phyloP scores from a whole-genome alignment of 2,329 filamentous ascomycete genomes.

The Xylariomycetidae sp. region DNA sequence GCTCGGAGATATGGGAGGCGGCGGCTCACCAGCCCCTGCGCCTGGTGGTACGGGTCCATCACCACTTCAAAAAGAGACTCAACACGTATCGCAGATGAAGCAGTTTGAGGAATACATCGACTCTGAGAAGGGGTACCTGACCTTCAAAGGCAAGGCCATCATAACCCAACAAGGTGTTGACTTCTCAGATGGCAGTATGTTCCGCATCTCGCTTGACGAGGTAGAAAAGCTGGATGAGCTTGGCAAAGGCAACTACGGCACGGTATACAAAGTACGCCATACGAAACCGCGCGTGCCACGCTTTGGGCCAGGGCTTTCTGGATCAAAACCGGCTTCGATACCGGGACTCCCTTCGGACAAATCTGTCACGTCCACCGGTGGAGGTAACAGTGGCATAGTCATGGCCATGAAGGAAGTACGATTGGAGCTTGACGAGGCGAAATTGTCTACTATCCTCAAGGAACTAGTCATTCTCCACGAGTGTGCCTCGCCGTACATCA shows the following conservation, averaged over 20 bases:
- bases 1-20: slow-evolving; percentile 46
- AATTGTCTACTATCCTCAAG: slow-evolving; percentile 96
- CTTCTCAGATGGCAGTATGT: slow-evolving; percentile 82
- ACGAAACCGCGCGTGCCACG: slow-evolving; percentile 56
- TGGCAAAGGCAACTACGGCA: slow-evolving; percentile 97
- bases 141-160: slow-evolving; percentile 86
- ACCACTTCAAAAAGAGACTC: slow-evolving; percentile 26
- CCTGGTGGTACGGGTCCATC: slow-evolving; percentile 30
- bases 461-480: slow-evolving; percentile 94
- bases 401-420: slow-evolving; percentile 99
- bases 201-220: slow-evolving; percentile 88
- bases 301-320: slow-evolving; percentile 52
- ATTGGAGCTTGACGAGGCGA: slow-evolving; percentile 90
- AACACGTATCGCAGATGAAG: slow-evolving; percentile 45
- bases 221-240: slow-evolving; percentile 89
- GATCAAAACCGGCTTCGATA: slow-evolving; percentile 37
- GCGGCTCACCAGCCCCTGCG: slow-evolving; percentile 34
- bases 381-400: slow-evolving; percentile 61
- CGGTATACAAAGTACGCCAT: slow-evolving; percentile 93
- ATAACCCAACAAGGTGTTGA: slow-evolving; percentile 87
- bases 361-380: slow-evolving; percentile 25
- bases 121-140: slow-evolving; percentile 82
- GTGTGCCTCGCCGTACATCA: slow-evolving; percentile 91
- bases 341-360: slow-evolving; percentile 28
- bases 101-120: slow-evolving; percentile 78